Evolutionary conservation across 2,329 filamentous ascomycete species (phyloP).

Genomic region (Fusarium albidum): DNA sequence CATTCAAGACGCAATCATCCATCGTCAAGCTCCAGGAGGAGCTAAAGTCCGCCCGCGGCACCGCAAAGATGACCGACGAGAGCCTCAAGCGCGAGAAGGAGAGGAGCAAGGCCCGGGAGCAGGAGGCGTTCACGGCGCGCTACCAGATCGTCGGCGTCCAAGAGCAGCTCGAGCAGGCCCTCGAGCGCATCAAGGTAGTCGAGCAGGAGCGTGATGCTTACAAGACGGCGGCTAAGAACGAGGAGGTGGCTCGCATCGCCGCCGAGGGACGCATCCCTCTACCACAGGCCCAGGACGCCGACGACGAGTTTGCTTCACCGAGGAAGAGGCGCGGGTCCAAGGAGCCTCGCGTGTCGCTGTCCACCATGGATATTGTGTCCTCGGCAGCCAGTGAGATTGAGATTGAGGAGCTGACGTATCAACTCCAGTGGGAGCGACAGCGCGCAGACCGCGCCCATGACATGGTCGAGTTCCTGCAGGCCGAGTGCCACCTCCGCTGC

Average conservation of each 20-base stretch:
- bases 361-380: slow-evolving; percentile 59
- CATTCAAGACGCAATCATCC: slow-evolving; percentile 76
- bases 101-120: slow-evolving; percentile 67
- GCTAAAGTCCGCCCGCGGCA: slow-evolving; percentile 67
- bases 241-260: slow-evolving; percentile 76
- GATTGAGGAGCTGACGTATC: slow-evolving; percentile 62
- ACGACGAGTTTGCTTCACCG: slow-evolving; percentile 71
- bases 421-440: slow-evolving; percentile 67
- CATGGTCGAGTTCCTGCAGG: slow-evolving; percentile 77
- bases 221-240: slow-evolving; percentile 75
- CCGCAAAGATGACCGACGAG: slow-evolving; percentile 64
- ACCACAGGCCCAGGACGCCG: slow-evolving; percentile 60
- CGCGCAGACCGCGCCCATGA: slow-evolving; percentile 75
- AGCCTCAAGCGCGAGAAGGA: slow-evolving; percentile 70
- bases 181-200: slow-evolving; percentile 69
- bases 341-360: slow-evolving; percentile 56
- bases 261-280: slow-evolving; percentile 75
- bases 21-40: slow-evolving; percentile 79
- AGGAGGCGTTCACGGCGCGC: slow-evolving; percentile 73
- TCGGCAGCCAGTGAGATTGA: slow-evolving; percentile 66
- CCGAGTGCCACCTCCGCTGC: slow-evolving; percentile 75
- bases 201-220: slow-evolving; percentile 80
- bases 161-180: slow-evolving; percentile 71
- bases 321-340: slow-evolving; percentile 51
- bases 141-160: slow-evolving; percentile 71